Base-by-base conservation (phyloP, 2,329 filamentous ascomycete species). In the Cladobotryum mycophilum region DNA sequence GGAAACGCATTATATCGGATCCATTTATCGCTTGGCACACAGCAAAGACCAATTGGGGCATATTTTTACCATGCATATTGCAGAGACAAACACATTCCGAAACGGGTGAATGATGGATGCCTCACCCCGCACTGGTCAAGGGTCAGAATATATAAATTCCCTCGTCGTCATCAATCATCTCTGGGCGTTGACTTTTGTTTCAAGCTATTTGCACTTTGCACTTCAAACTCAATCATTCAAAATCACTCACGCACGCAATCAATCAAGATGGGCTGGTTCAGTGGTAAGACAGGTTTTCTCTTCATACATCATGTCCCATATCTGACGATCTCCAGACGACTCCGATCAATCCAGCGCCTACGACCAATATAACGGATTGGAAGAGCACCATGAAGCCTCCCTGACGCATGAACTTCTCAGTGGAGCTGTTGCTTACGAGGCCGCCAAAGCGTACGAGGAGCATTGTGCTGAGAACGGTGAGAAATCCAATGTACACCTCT, bases 401-500 rank as follows among this genome's bases (percentile, higher is more conserved):
- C 62, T 63, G 51, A 57, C 61, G 6, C 64, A 66, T 40, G 64
- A 66, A 14, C 55, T 66, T 2, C 51, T 66, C 2, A 63, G 64
- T 1, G 63, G 63, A 11, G 64, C 64, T 0, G 64, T 64, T 6
- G 64, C 64, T 1, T 66, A 34, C 12, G 64, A 64, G 35, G 64
- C 64, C 1, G 62, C 63, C 40, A 66, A 65, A 55, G 61, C 60
- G 0, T 66, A 66, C 14, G 63, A 66, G 44, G 47, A 66, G 3
- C 64, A 66, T 4, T 56, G 58, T 5, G 58, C 58, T 9, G 35
- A 15, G 4, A 61, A 66, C 3, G 64, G 64, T 63, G 9, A 12
- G 38, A 15, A 15, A 3, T 14, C 2, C 6, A 11, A 13, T 34
- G 8, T n/a, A 34, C 13, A 1, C 33, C 2, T 41, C 8, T 9